Conservation (phyloP, 306 rosid species). For the Mimosa pudica region DNA sequence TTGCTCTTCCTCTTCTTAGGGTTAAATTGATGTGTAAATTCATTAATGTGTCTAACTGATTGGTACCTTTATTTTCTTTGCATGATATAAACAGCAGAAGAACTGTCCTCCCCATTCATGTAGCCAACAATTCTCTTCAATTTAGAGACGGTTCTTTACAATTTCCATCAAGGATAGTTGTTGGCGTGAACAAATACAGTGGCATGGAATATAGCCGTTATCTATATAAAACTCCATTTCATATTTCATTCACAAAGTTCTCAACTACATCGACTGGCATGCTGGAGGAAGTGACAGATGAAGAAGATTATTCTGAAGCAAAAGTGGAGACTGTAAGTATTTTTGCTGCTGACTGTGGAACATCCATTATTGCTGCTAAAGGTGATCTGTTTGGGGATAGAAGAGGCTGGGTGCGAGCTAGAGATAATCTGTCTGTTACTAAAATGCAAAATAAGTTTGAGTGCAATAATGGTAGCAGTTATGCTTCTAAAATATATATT, state of each 20-base stretch:
- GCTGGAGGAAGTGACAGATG: conserved; percentile 42
- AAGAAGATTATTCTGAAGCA: conserved; percentile 42
- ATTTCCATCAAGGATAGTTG: conserved; percentile 35
- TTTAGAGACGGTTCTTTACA: conserved; percentile 42
- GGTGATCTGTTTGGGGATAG: conserved; percentile 38
- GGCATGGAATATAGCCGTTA: conserved; percentile 12
- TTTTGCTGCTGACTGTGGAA: conserved; percentile 24
- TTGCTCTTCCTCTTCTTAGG: conserved; percentile 29
- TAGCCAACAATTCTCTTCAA: conserved; percentile 39
- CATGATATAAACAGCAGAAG: conserved; percentile 52
- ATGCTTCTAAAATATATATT: conserved; percentile 30
- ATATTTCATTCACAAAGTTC: conserved; percentile 35
- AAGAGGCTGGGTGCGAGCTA: conserved; percentile 45
- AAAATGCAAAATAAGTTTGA: conserved; percentile 42
- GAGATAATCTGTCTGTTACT: conserved; percentile 33
- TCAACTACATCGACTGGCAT: conserved; percentile 41
- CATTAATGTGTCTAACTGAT: conserved; percentile 25
- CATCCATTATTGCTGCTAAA: conserved; percentile 6
- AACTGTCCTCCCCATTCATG: conserved; percentile 40
- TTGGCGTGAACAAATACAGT: conserved; percentile 38
- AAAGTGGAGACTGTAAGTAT: conserved; percentile 24
- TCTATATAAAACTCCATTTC: conserved; percentile 26
- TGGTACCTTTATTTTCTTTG: conserved; percentile 32
- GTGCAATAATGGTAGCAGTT: conserved; percentile 18
- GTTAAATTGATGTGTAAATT: conserved; percentile 32